Base-by-base conservation (phyloP, 2,329 filamentous ascomycete species). In the Trichoderma lentiforme region DNA sequence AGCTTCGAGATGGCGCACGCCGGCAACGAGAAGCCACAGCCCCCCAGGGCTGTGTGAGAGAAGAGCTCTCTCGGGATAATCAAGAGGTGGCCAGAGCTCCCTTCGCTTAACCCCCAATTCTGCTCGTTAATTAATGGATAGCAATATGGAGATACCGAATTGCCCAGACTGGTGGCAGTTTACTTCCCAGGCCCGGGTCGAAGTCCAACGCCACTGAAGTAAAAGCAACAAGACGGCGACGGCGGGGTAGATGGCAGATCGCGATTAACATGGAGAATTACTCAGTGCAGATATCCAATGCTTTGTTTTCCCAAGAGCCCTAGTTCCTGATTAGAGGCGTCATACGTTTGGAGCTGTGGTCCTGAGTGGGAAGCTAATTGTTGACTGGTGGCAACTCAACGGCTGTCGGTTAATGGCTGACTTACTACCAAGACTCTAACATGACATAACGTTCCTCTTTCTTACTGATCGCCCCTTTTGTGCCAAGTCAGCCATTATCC, bases 251-350 rank as follows among this genome's bases (percentile, higher is more conserved):
- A 32, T 36, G 24, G 67, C 57, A 70, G 67, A 70, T 70, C 67
- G n/a, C 21, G 65, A 60, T 47, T 43, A 24, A 26, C 12, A 26
- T 24, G 3, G 60, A 26, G 57, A 36, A 24, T 58, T 34, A 21
- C 32, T 60, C 30, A 11, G 32, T 21, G 51, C 1, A 30, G 21
- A 36, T 32, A 14, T n/a, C 24, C 11, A 21, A 39, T 51, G 64
- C 24, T 43, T 67, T 70, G 57, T 36, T 62, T 24, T 47, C 34
- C 34, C 11, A 58, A 36, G 67, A 61, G 39, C 18, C 18, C 67
- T 70, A 70, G 67, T 70, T 70, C 67, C 67, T 70, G 67, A 28
- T 61, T 28, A 62, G 67, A 70, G 67, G 67, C 67, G 67, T 62
- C 51, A 61, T 57, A 70, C 67, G 36, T 53, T 32, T 14, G 34